These are phyloP conservation scores for Erodium maritimum DNA, from an alignment of 345 rosid genomes.

Conservation along the genomic window DNA sequence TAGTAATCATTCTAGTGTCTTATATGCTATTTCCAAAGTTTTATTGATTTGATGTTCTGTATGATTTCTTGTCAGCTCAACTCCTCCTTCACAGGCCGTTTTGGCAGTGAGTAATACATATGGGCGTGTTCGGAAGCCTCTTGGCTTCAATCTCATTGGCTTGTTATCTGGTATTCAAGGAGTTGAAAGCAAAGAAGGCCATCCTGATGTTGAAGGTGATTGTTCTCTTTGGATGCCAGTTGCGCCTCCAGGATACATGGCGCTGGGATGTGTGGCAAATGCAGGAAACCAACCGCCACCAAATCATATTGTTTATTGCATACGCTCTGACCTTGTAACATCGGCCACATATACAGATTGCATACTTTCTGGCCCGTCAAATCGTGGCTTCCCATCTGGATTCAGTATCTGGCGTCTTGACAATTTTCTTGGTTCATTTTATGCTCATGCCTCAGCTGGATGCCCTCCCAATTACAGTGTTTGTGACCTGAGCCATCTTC, in stretches of 20 bases:
- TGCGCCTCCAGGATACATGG: constrained; percentile 79
- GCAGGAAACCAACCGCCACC: constrained; percentile 70
- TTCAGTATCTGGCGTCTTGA: constrained; percentile 93
- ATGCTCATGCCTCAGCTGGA: constrained; percentile 56
- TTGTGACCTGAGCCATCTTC: constrained; percentile 62
- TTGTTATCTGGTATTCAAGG: constrained; percentile 50
- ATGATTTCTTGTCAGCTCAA: constrained; percentile 52
- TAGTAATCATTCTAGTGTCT: neutral
- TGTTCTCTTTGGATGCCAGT: constrained; percentile 97
- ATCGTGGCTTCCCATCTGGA: constrained; percentile 42
- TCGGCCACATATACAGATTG: constrained; percentile 79
- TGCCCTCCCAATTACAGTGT: constrained; percentile 44
- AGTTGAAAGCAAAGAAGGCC: constrained; percentile 23
- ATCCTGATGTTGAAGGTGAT: constrained; percentile 28
- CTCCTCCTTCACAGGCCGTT: constrained; percentile 91
- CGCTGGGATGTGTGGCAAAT: constrained; percentile 87
- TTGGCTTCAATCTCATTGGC: constrained; percentile 63
- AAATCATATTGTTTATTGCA: constrained; percentile 74
- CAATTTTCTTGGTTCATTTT: constrained; percentile 85
- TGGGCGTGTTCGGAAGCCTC: constrained; percentile 92
- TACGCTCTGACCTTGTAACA: constrained; percentile 91
- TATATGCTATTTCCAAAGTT: neutral
- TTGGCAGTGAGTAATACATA: constrained; percentile 85
- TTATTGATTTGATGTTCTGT: constrained; percentile 4
- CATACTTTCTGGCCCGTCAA: constrained; percentile 43